Conservation (phyloP, 2,329 filamentous ascomycete genomes). For the Pseudogymnoascus sp. region DNA sequence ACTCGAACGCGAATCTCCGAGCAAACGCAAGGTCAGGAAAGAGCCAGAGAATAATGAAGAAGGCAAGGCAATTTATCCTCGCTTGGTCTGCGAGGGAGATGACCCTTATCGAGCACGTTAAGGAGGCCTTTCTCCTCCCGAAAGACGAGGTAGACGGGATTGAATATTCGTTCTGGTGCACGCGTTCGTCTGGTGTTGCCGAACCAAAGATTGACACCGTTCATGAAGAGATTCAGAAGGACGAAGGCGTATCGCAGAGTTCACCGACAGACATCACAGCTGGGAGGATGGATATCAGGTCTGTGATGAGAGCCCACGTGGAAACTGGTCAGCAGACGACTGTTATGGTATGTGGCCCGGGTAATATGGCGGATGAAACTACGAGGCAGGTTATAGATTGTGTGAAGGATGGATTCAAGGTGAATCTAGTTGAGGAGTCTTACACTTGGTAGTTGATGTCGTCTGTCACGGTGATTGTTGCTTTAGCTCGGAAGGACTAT, state of each 20-base stretch:
- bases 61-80: conserved; percentile 20
- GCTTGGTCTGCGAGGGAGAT: conserved; percentile 24
- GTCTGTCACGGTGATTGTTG: neutral
- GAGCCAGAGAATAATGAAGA: conserved; percentile 16
- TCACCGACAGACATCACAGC: conserved; percentile 11
- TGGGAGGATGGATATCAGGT: conserved; percentile 19
- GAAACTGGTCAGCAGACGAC: neutral
- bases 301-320: conserved; percentile 17
- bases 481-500: neutral
- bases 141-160: conserved; percentile 13
- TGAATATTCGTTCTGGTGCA: conserved; percentile 16
- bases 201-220: neutral
- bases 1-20: conserved; percentile 8
- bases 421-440: neutral
- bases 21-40: conserved; percentile 1
- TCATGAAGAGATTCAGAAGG: neutral
- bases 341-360: neutral
- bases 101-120: conserved; percentile 22
- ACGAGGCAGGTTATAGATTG: neutral
- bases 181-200: neutral
- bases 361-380: neutral
- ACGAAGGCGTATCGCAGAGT: neutral
- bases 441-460: neutral
- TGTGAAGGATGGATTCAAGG: neutral
- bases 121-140: conserved; percentile 17